Conservation (phyloP, 2,329 filamentous ascomycete species). For the Aspergillus tubingensis region DNA sequence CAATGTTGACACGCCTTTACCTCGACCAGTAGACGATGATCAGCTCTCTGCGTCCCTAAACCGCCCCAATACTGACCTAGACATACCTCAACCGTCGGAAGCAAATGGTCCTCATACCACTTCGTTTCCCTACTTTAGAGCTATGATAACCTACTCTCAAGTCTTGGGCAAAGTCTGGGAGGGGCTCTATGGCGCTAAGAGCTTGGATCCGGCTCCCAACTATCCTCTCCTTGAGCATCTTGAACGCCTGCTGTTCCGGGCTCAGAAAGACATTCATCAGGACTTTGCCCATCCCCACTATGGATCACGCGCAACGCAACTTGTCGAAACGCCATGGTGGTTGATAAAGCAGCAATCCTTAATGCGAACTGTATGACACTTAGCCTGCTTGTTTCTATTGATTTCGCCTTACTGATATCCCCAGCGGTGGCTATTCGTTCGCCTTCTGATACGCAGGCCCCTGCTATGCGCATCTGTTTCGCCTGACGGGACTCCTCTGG, state of each 20-base stretch:
- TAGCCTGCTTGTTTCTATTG: neutral
- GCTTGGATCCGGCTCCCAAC: neutral
- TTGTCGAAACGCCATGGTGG: slow-evolving; percentile 17
- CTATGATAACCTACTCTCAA: slow-evolving; percentile 24
- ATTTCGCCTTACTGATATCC: neutral
- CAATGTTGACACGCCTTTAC: slow-evolving; percentile 24
- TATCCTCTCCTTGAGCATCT: slow-evolving; percentile 20
- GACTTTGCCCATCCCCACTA: slow-evolving; percentile 19
- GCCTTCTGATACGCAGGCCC: slow-evolving; percentile 24
- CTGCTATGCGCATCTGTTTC: slow-evolving; percentile 14
- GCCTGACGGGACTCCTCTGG: slow-evolving; percentile 2
- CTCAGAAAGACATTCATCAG: slow-evolving; percentile 16
- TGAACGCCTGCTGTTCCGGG: slow-evolving; percentile 18
- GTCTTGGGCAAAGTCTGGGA: slow-evolving; percentile 28
- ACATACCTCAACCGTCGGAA: no score
- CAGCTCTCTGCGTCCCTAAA: slow-evolving; percentile 14
- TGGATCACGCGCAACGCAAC: neutral
- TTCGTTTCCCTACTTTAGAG: slow-evolving; percentile 21
- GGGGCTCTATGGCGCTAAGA: slow-evolving; percentile 21
- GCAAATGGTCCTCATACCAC: neutral
- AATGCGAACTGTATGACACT: slow-evolving; percentile 25
- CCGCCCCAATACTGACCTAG: neutral
- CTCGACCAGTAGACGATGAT: slow-evolving; percentile 20
- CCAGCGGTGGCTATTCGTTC: slow-evolving; percentile 24
- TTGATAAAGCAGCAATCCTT: slow-evolving; percentile 22